Conservation (phyloP, 2,329 filamentous ascomycete species). For the Microdochium trichocladiopsis region DNA sequence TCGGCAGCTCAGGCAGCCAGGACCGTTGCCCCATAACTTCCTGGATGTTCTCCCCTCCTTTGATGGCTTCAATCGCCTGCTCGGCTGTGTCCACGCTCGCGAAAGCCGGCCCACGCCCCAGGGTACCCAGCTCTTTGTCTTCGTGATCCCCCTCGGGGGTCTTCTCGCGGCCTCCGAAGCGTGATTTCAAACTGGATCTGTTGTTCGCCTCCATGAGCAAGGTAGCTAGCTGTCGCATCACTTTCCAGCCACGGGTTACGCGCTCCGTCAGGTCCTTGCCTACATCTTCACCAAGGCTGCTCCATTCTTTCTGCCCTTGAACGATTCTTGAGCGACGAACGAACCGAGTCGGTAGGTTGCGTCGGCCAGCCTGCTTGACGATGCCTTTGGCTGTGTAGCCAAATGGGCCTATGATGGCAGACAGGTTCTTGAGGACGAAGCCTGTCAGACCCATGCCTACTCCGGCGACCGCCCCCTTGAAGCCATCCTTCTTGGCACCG, state of each 20-base stretch:
- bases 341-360: conserved; percentile 42
- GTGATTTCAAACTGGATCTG: conserved; percentile 7
- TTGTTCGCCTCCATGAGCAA: conserved; percentile 26
- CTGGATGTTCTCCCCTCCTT: conserved; percentile 32
- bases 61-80: conserved; percentile 35
- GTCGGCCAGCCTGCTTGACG: conserved; percentile 49
- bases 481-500: conserved; percentile 47
- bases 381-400: conserved; percentile 60
- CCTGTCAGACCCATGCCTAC: conserved; percentile 57
- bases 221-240: conserved; percentile 31
- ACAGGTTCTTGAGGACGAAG: conserved; percentile 57
- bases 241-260: conserved; percentile 31
- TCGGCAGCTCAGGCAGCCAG: not conserved
- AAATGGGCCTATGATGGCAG: conserved; percentile 52
- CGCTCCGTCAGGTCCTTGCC: conserved; percentile 18
- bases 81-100: conserved; percentile 41
- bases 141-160: conserved; percentile 20
- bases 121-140: conserved; percentile 25
- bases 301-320: conserved; percentile 45
- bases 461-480: conserved; percentile 43
- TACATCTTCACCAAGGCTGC: conserved; percentile 23
- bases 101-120: conserved; percentile 36
- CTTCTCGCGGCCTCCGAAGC: conserved; percentile 4
- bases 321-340: conserved; percentile 51
- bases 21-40: conserved; percentile 12